Base-by-base conservation (phyloP, 345 rosid genomes). In the Hibiscus syriacus region DNA sequence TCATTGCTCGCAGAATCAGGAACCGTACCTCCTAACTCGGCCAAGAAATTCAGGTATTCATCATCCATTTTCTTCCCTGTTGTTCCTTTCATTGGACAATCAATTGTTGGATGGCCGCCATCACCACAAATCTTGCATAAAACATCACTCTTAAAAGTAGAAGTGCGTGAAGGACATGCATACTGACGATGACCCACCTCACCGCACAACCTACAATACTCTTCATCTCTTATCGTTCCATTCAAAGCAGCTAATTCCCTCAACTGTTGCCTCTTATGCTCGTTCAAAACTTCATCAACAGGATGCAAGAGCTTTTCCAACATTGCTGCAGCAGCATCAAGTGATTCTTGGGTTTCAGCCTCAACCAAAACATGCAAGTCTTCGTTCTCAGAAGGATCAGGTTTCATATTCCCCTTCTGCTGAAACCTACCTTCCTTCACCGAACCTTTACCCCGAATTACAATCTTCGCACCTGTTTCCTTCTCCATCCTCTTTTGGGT, bases 71-170 rank as follows among this genome's bases (percentile, higher is more conserved):
- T 94, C 88, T 95, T 92, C 52, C 99, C 96, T 0, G 83, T 81
- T 6, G 97, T 82, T 68, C 97, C 96, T 84, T 95, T 95, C 71
- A 92, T 82, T 1, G 97, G 99, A 70, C 99, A 95, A 81, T 95
- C 98, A 56, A 92, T 95, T 0, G 98, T 95, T 5, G 99, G 99
- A 66, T 95, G 99, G 52, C 99, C 98, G 71, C 90, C 97, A 80
- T 95, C 99, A 81, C 98, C 90, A 74, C 99, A 92, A n/a, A 89
- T 92, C 87, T 92, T 95, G 72, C 99, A 92, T 66, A 88, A 96
- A 61, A 95, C 99, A 75, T 83, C 99, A 77, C 98, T 89, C 72
- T 95, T 92, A 73, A 94, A 94, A 14, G 98, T 92, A 16, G 89
- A 85, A 7, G 84, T 77, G 30, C 98, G 95, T 4, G 99, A 89